Base-by-base conservation (phyloP, 805 yeast species). In the Candida sphagnicola region DNA sequence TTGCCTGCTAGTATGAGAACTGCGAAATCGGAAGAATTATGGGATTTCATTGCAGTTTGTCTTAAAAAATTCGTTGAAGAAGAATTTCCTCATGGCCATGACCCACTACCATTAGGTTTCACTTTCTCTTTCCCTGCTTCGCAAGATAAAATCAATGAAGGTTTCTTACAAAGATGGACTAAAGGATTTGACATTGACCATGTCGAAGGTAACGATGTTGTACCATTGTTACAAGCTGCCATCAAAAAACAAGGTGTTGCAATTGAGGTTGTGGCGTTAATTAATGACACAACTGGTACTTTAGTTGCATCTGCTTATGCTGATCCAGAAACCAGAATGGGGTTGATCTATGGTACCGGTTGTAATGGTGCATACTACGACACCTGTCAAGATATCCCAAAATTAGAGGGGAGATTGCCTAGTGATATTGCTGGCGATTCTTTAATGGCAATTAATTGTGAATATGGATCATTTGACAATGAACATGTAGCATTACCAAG, bases 201-300 rank as follows among this genome's bases (percentile, higher is more conserved):
- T 43, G 96, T 91, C 41, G 98, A 91, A 70, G 96, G 96, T 47
- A 78, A 85, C 42, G 95, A 91, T 58, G 96, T 91, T 44, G 96
- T 85, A 37, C 95, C 95, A 46, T 74, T 90, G 87, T 76, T 91
- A 56, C 95, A 85, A 67, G 66, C 67, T 10, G 86, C 95, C 29
- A 72, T 91, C 48, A 70, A 75, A 48, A 72, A 72, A 50, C 69
- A 70, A 47, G 62, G 74, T 15, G 78, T 87, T 37, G 95, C 96
- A 47, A 85, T 90, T 53, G 74, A 78, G 34, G 95, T 91, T 41
- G 89, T 87, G 46, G 96, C 98, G 35, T 72, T 91, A 59, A 91
- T 91, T 65, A 91, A 90, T 67, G 99, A 91, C 64, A 91, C 99
- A 48, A 87, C 96, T 35, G 99, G 98, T 62, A 91, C 99, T 33